A percentile compares a stretch with the other conserved stretches of the same genome.
Evolutionary conservation across 768 basidiomycete genomes (phyloP).

Genomic region (Coprinopsis marcescibilis): DNA sequence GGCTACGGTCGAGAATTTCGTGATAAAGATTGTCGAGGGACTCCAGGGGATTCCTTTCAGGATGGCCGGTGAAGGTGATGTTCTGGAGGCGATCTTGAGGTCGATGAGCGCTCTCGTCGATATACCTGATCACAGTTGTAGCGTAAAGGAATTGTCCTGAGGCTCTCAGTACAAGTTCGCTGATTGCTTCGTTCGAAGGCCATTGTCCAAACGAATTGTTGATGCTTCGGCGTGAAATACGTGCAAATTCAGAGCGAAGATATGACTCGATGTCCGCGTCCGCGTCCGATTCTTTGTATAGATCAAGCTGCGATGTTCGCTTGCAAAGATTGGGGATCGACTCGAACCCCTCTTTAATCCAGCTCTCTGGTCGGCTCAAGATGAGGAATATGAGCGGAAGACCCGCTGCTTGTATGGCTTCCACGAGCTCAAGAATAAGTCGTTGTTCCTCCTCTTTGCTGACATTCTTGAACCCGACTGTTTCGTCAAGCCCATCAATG

Average conservation of each 20-base stretch:
- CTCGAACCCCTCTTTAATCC: no score
- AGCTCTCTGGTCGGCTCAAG: conserved; percentile 7
- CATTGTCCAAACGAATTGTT: background rate
- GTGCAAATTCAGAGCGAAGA: background rate
- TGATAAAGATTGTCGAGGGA: background rate
- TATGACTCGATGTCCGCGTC: background rate
- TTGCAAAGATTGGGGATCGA: background rate
- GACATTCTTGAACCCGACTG: background rate
- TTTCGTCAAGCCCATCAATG: conserved; percentile 12
- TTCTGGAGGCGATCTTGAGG: background rate
- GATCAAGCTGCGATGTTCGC: background rate
- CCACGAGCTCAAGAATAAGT: background rate
- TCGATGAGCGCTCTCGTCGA: background rate
- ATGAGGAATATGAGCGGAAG: background rate
- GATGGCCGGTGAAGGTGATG: background rate
- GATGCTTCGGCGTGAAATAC: background rate
- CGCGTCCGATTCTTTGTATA: background rate
- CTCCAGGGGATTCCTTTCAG: background rate
- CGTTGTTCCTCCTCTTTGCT: background rate
- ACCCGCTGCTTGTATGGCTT: background rate
- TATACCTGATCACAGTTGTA: background rate
- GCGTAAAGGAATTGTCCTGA: conserved; percentile 7
- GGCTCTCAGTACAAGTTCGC: background rate
- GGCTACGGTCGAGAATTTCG: background rate
- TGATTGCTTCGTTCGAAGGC: conserved; percentile 2